phyloP scores from a whole-genome alignment of 2,329 filamentous ascomycete species.

The Botrytis fragariae region DNA sequence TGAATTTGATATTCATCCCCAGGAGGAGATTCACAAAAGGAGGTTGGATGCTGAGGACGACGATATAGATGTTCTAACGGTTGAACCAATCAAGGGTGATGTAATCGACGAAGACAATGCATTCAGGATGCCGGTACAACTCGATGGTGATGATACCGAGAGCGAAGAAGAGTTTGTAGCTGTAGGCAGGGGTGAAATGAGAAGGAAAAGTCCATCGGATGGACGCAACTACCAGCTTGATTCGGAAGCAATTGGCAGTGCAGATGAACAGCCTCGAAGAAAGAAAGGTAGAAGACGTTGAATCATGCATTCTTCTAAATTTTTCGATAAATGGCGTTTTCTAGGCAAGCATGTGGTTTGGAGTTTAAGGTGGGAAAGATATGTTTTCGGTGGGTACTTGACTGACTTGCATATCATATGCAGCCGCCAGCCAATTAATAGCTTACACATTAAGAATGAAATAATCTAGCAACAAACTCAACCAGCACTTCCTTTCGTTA shows the following conservation, averaged over 20 bases:
- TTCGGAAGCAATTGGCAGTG: constrained; percentile 43
- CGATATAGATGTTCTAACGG: constrained; percentile 82
- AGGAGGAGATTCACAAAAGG: constrained; percentile 90
- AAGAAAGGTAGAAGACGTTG: constrained; percentile 30
- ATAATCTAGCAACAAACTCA: constrained; percentile 8
- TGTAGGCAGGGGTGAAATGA: constrained; percentile 75
- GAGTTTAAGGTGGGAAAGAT: constrained; percentile 8
- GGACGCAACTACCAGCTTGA: constrained; percentile 65
- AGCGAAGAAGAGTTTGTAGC: constrained; percentile 84
- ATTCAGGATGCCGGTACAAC: constrained; percentile 92
- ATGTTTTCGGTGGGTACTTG: constrained; percentile 9
- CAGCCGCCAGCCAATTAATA: constrained; percentile 19
- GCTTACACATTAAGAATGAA: constrained; percentile 19
- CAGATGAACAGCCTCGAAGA: constrained; percentile 41
- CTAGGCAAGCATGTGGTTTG: constrained; percentile 2
- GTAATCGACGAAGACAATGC: constrained; percentile 53
- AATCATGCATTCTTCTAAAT: neutral
- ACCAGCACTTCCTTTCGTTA: constrained; percentile 13
- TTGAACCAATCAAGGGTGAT: constrained; percentile 64
- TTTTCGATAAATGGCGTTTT: neutral
- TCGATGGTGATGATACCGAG: constrained; percentile 89
- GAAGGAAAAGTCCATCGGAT: constrained; percentile 78
- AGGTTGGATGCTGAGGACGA: constrained; percentile 91
- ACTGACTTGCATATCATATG: constrained; percentile 21
- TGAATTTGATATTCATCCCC: constrained; percentile 95